Conservation (phyloP, 192 early-diverging fungal species). For the Coemansia sp. region DNA sequence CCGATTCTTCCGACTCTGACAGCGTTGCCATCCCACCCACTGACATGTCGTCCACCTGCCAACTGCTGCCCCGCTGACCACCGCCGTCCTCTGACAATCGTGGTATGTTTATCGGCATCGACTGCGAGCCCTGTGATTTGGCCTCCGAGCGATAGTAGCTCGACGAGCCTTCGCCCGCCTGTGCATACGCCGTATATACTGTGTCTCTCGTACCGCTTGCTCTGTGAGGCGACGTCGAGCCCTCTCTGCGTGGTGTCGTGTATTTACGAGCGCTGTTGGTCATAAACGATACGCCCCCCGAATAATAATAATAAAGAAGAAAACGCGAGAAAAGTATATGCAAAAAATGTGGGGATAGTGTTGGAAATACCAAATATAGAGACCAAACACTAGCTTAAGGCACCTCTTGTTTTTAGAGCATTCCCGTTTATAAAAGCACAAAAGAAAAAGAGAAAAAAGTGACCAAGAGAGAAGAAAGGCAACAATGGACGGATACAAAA, state of each 20-base stretch:
- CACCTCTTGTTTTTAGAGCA: conserved; percentile 1
- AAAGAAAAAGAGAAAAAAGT: not conserved
- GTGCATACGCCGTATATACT: not conserved
- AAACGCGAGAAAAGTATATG: not conserved
- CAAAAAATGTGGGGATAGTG: not conserved
- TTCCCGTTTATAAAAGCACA: not conserved
- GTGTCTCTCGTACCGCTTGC: not conserved
- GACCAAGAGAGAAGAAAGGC: not conserved
- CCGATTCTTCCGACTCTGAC: conserved; percentile 1
- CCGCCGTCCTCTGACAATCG: not conserved
- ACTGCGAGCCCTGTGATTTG: not conserved
- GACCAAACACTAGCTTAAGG: not conserved
- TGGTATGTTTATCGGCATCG: not conserved
- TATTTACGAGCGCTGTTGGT: conserved; percentile 4
- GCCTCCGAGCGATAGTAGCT: not conserved
- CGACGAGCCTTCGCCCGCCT: not conserved
- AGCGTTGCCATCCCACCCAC: conserved; percentile 21
- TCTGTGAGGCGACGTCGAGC: conserved; percentile 3
- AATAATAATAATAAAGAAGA: not conserved
- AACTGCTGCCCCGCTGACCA: not conserved
- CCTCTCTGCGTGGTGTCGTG: conserved; percentile 7
- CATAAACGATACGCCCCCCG: not conserved
- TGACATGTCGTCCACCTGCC: not conserved
- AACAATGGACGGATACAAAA: not conserved
- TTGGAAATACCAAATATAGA: not conserved